These are phyloP conservation scores for Starmerella kuoi DNA, from an alignment of 805 yeast genomes.

Conservation along the genomic window DNA sequence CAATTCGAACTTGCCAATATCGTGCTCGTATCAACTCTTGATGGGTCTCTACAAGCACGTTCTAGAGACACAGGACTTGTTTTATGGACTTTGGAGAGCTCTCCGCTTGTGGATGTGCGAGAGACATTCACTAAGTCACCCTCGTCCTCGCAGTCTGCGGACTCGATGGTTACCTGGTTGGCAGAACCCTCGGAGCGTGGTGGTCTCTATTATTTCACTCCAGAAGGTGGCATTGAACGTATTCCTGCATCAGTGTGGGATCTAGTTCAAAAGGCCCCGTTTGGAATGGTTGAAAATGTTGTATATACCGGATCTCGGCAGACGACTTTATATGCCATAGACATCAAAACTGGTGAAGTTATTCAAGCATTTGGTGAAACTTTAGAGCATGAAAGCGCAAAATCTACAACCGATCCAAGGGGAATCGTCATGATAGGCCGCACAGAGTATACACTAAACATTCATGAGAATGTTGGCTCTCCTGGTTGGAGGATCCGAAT, in stretches of 20 bases:
- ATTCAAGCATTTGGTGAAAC: conserved; percentile 55
- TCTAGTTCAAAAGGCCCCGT: conserved; percentile 73
- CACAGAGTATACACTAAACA: conserved; percentile 34
- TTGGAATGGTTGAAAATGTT: conserved; percentile 62
- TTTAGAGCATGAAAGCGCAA: not conserved
- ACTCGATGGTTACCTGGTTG: conserved; percentile 41
- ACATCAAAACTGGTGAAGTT: conserved; percentile 63
- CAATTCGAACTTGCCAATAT: conserved; percentile 46
- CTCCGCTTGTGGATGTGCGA: conserved; percentile 41
- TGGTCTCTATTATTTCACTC: conserved; percentile 64
- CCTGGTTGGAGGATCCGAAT: conserved; percentile 67
- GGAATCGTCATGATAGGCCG: conserved; percentile 26
- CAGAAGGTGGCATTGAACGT: conserved; percentile 60
- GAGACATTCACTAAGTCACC: conserved; percentile 2
- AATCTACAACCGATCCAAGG: conserved; percentile 1
- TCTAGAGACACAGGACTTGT: conserved; percentile 62
- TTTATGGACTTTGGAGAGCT: conserved; percentile 63
- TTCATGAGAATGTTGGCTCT: conserved; percentile 50
- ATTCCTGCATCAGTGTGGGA: conserved; percentile 71
- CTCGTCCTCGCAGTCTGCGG: not conserved
- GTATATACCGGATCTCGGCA: conserved; percentile 76
- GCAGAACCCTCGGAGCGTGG: conserved; percentile 89
- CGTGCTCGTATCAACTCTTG: conserved; percentile 64
- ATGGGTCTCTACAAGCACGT: conserved; percentile 76
- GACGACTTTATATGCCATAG: conserved; percentile 62